phyloP scores from a whole-genome alignment of 805 yeast genomes.

The Nakazawaea laoshanensis region DNA sequence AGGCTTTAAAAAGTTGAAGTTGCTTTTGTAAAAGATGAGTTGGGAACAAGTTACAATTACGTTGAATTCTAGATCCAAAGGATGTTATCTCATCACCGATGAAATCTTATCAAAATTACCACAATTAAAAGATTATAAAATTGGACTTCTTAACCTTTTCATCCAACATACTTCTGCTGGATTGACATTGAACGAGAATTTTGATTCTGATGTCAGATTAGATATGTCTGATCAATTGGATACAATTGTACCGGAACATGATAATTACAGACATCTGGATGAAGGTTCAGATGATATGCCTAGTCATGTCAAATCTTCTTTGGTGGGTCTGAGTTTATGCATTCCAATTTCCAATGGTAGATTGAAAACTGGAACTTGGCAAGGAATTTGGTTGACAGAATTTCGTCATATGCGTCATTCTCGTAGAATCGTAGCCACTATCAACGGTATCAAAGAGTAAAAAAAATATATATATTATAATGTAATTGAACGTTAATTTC shows the following conservation, averaged over 20 bases:
- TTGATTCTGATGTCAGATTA: constrained; percentile 66
- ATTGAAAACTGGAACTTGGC: constrained; percentile 77
- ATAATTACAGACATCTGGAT: constrained; percentile 52
- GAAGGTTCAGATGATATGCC: constrained; percentile 87
- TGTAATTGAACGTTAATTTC: no score
- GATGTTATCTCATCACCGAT: constrained; percentile 64
- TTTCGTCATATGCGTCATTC: constrained; percentile 59
- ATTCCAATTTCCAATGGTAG: constrained; percentile 66
- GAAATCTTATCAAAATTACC: constrained; percentile 53
- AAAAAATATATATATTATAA: not conserved
- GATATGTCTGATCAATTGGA: constrained; percentile 63
- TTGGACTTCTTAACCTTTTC: constrained; percentile 61
- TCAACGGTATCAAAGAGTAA: constrained; percentile 45
- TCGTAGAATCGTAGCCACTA: constrained; percentile 63
- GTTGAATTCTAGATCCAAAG: constrained; percentile 50
- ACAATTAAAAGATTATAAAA: constrained; percentile 45
- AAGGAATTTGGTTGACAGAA: constrained; percentile 71
- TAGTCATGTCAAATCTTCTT: constrained; percentile 60
- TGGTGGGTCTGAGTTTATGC: constrained; percentile 54
- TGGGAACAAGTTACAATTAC: constrained; percentile 58
- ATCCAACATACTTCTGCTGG: constrained; percentile 79
- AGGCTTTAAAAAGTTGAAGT: not conserved
- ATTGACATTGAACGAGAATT: constrained; percentile 68
- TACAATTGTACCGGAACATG: constrained; percentile 60
- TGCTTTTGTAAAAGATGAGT: no score